Percentiles rank a stretch among this genome's conserved stretches.
Evolutionary conservation across 768 basidiomycete genomes (phyloP).

Genomic region (Boletus reticulatus): DNA sequence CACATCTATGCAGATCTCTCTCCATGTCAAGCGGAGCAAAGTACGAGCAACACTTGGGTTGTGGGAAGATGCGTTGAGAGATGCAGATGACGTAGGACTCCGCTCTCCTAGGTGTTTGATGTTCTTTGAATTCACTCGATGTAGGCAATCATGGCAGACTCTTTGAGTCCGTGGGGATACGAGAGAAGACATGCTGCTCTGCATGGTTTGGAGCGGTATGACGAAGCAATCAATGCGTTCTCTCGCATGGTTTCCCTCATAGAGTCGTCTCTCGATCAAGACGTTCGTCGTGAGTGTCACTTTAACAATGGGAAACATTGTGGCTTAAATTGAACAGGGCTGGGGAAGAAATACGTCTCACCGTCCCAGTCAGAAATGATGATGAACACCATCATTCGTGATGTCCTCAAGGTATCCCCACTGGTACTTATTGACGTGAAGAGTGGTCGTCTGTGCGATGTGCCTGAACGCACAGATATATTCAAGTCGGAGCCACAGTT

Average conservation of each 20-base stretch:
- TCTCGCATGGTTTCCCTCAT: background rate
- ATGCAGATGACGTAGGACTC: slow-evolving; percentile 10
- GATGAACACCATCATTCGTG: background rate
- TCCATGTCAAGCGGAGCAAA: too few species aligned
- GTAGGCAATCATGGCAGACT: slow-evolving; percentile 1
- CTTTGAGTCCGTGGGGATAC: background rate
- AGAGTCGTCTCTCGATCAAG: background rate
- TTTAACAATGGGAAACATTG: too few species aligned
- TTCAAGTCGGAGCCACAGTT: slow-evolving; percentile 1
- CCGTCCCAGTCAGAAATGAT: background rate
- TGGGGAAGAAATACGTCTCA: background rate
- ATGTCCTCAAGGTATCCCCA: background rate
- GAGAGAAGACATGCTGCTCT: slow-evolving; percentile 1
- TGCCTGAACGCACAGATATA: background rate
- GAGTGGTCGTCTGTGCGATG: background rate
- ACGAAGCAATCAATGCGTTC: background rate
- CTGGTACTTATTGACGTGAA: background rate
- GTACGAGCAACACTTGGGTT: too few species aligned
- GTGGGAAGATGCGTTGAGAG: slow-evolving; percentile 13
- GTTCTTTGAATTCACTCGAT: accelerated
- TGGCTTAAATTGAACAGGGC: background rate
- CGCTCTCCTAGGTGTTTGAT: accelerated
- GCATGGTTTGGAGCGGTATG: background rate
- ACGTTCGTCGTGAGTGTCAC: background rate
- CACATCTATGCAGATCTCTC: too few species aligned